phyloP scores from a whole-genome alignment of 139 green algal species.

The Picochlorum costavermella region DNA sequence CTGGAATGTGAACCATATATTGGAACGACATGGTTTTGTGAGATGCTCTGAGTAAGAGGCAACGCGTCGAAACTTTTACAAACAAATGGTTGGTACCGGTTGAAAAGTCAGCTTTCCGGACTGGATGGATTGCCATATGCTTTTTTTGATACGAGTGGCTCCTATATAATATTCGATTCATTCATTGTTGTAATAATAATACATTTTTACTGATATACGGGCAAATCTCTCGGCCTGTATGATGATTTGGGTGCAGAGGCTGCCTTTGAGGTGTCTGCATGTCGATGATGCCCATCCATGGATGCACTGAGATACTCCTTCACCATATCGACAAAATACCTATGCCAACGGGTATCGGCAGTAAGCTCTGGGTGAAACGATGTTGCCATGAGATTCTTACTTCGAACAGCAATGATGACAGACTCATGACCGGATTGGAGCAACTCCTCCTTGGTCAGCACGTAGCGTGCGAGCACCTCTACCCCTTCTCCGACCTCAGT shows the following conservation, averaged over 20 bases:
- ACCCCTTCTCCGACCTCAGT: constrained; percentile 63
- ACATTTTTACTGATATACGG: constrained; percentile 41
- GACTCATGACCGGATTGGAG: constrained; percentile 9
- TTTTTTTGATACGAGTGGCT: too few relatives aligned
- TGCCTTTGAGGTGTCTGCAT: constrained; percentile 7
- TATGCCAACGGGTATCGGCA: constrained; percentile 78
- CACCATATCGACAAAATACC: constrained; percentile 82
- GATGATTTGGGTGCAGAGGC: constrained; percentile 12
- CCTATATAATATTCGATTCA: too few relatives aligned
- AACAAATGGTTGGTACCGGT: too few relatives aligned
- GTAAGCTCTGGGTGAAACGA: constrained; percentile 98
- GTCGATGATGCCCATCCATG: background rate
- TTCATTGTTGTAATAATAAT: constrained; percentile 5
- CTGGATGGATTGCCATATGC: too few relatives aligned
- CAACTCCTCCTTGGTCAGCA: constrained; percentile 48
- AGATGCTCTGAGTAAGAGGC: constrained; percentile 8
- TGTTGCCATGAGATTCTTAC: constrained; percentile 77
- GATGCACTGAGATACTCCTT: constrained; percentile 19
- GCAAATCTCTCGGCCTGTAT: constrained; percentile 56
- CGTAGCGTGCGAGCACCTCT: constrained; percentile 72
- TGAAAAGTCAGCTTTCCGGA: too few relatives aligned
- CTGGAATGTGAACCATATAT: constrained; percentile 25
- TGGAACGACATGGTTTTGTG: constrained; percentile 16
- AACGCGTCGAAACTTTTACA: too few relatives aligned
- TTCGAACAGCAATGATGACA: constrained; percentile 74